Base-by-base conservation (phyloP, 2,329 filamentous ascomycete species). In the Grosmannia clavigera region DNA sequence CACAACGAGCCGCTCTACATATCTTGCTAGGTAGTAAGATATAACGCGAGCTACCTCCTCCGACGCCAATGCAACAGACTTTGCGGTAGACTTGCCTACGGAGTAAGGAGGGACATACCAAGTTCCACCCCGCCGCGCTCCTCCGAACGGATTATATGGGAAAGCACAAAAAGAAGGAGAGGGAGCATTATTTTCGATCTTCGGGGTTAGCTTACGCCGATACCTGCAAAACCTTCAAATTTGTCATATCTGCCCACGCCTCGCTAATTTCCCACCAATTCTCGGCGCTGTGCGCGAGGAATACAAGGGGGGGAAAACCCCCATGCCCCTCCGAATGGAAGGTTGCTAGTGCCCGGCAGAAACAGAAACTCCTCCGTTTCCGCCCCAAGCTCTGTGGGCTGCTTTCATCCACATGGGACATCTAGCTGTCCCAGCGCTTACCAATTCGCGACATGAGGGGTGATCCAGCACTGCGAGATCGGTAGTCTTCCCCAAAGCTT, bases 201-300 rank as follows among this genome's bases (percentile, higher is more conserved):
- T 51, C 48, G 48, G 48, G 12, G 3, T 51, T 51, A 51, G 25
- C 48, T 12, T 51, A 12, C 9, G 22, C 22, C 25, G 25, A 57
- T 40, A 19, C 38, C 40, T 31, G 55, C 22, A 57, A 46, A 48
- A 25, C 31, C 22, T 22, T 22, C 22, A 22, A 22, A 22, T 22
- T 10, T 11, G 12, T 25, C 48, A 51, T 40, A 14, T 40, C 38
- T 14, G 38, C 38, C 38, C 38, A 40, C 38, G 10, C 22, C 22
- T n/a, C 38, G 25, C 55, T 27, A 56, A 40, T 56, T 56, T 43
- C 35, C 54, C 33, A 56, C 54, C 54, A 56, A 56, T 56, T 56
- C 54, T 29, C 54, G 54, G 33, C 16, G 31, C 54, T 25, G 9
- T 9, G 33, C 33, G 33, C 33, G 10, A 35, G 33, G 29, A 55